Percentiles rank a stretch among this genome's conserved stretches.
Evolutionary conservation across 208 protist genomes (phyloP).

Genomic region (Balamuthia mandrillaris): DNA sequence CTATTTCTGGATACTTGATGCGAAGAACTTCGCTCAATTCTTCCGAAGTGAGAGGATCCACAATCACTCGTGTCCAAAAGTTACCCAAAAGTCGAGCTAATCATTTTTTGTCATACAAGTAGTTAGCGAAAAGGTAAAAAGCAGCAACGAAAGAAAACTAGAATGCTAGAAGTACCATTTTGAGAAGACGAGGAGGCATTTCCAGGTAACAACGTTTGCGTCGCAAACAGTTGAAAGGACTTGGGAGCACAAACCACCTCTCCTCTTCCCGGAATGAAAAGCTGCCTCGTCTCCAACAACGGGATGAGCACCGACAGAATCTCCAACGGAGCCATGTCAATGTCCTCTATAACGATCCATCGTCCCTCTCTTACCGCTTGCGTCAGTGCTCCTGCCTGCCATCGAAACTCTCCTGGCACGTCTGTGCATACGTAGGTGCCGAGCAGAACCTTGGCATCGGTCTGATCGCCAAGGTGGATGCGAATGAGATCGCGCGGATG

Average conservation of each 20-base stretch:
- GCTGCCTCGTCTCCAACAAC: constrained; percentile 88
- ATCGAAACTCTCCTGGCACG: constrained; percentile 95
- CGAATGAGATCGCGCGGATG: constrained; percentile 59
- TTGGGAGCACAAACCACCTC: constrained; percentile 76
- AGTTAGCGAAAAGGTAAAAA: background rate
- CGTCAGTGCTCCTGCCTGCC: constrained; percentile 93
- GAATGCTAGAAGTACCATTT: background rate
- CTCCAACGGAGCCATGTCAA: constrained; percentile 96
- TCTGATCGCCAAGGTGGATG: constrained; percentile 92
- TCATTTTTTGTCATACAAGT: background rate
- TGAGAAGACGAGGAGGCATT: background rate
- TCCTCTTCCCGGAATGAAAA: constrained; percentile 94
- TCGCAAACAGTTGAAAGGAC: constrained; percentile 81
- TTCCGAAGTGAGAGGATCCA: constrained; percentile 50
- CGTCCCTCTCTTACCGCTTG: constrained; percentile 89
- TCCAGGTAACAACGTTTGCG: constrained; percentile 53
- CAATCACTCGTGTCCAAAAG: constrained; percentile 64
- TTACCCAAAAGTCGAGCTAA: background rate
- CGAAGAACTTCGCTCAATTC: constrained; percentile 58
- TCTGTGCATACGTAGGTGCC: constrained; percentile 98
- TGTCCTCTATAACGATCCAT: constrained; percentile 98
- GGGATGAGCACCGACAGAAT: constrained; percentile 94
- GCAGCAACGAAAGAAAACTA: background rate
- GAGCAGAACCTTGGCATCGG: constrained; percentile 96
- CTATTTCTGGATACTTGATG: constrained; percentile 43